phyloP scores from a whole-genome alignment of 2,329 filamentous ascomycete species.

The Cladophialophora yegresii region DNA sequence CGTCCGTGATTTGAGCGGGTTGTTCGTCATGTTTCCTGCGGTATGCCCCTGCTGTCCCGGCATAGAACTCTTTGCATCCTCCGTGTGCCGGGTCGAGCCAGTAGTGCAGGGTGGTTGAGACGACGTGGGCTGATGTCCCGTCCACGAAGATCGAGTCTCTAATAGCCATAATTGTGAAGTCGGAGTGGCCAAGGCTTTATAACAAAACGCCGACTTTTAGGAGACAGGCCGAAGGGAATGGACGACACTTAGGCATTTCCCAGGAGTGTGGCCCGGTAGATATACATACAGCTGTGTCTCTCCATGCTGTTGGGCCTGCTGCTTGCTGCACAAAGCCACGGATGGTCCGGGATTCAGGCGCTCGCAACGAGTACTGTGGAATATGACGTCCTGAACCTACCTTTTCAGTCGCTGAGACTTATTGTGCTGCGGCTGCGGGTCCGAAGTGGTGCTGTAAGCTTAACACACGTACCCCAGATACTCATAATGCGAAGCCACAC shows the following conservation, averaged over 20 bases:
- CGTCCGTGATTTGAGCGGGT: constrained; percentile 4
- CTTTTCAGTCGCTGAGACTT: neutral
- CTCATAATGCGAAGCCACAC: neutral
- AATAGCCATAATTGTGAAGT: constrained; percentile 5
- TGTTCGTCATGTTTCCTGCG: constrained; percentile 3
- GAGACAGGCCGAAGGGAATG: neutral
- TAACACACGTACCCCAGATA: neutral
- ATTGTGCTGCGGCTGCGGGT: neutral
- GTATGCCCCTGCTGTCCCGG: constrained; percentile 5
- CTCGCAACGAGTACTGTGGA: neutral
- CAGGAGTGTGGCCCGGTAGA: neutral
- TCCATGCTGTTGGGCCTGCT: neutral
- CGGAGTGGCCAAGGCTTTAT: neutral
- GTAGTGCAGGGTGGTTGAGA: constrained; percentile 8
- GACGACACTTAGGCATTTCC: neutral
- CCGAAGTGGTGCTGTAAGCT: neutral
- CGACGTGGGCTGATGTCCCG: neutral
- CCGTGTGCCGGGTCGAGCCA: constrained; percentile 11
- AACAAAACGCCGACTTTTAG: neutral
- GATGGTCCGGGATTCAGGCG: neutral
- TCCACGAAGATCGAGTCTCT: constrained; percentile 6
- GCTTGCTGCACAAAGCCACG: neutral
- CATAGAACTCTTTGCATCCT: constrained; percentile 9
- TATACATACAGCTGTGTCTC: neutral
- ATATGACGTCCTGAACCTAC: neutral